Evolutionary conservation across 305 asterid species (phyloP), one percentile per base, ranked within the genome.

Genomic region (Plantago coronopus): DNA sequence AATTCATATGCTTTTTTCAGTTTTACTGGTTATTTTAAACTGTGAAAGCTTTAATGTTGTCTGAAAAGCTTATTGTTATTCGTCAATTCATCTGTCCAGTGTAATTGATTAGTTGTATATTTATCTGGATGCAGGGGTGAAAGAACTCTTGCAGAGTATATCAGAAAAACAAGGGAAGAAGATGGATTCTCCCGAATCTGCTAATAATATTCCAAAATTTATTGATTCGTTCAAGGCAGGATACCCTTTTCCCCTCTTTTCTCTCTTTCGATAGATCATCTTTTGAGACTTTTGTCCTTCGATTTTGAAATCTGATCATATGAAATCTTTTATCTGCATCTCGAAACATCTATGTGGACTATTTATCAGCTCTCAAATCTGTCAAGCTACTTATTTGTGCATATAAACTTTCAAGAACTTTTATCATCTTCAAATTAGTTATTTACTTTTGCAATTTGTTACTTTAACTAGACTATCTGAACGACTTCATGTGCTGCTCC

Each of bases 141-240:
- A 87, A 80, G 97, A 93, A 74, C 69, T 93, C 66, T 67, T 93
- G 76, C 97, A 82, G 77, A 85, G 81, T 78, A 79, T 94, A 72
- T 94, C 99, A 37, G 97, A 85, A 72, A 94, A 83, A 71, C 99
- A 94, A 83, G 97, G 99, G 57, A 85, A 71, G 78, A 94, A 85
- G 82, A 94, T 94, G 99, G 81, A 84, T 58, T 68, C 95, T 17
- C 74, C 79, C 65, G 95, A 89, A 71, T 94, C 99, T 70, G 85
- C 83, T 22, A 78, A 85, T 69, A 84, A 94, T 68, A 89, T 94
- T 67, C 79, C 93, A 27, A 84, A 83, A 62, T 94, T 94, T 69
- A 64, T 85, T 71, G 69, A 76, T 65, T 63, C 73, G 73, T 94
- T 87, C 65, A 81, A 94, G 99, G 96, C 69, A 83, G 67, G 89